Evolutionary conservation across 2,329 filamentous ascomycete species (phyloP), one percentile per base, ranked within the genome.

Genomic region (Claviceps capensis): DNA sequence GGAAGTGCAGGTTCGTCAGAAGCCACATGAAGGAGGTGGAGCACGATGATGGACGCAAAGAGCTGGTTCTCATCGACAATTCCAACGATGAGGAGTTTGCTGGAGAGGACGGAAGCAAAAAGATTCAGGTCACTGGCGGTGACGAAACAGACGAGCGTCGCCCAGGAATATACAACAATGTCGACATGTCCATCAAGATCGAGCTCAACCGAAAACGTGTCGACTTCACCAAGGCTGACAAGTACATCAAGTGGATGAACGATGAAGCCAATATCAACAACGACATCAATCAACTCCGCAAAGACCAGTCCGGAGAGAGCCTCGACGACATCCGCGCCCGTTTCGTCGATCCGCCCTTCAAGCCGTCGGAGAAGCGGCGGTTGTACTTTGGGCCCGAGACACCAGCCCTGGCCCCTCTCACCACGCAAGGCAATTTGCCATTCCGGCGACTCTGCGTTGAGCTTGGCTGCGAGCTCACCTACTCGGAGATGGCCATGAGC

Each of bases 401-500:
- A 1, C 93, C 93, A 0, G 81, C 90, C 11, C 74, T 98, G n/a
- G 93, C 93, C 4, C 93, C 93, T 38, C 76, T 98, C 48, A 98
- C 93, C 1, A 98, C 93, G 0, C 93, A 97, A 69, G 93, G 93
- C 46, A 98, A 98, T 62, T 75, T 97, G 47, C 93, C 93, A 1
- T 98, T 95, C 72, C 84, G 93, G 52, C 81, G 93, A 48, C 79
- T 98, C 34, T 96, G 90, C 62, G 83, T 88, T 13, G 85, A 90
- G 52, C 77, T 97, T 23, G 93, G 93, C 38, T 90, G 89, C 30
- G 86, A 96, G 63, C 76, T 95, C 48, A 98, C 93, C 0, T 98
- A 95, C 72, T 97, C 91, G 0, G 93, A 98, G 69, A 98, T 98
- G 93, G 93, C 91, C 4, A 86, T 98, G 78, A 83, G 88, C 30